Evolutionary conservation across 169 alveolate species (phyloP).

Genomic region (Plasmodium inui): DNA sequence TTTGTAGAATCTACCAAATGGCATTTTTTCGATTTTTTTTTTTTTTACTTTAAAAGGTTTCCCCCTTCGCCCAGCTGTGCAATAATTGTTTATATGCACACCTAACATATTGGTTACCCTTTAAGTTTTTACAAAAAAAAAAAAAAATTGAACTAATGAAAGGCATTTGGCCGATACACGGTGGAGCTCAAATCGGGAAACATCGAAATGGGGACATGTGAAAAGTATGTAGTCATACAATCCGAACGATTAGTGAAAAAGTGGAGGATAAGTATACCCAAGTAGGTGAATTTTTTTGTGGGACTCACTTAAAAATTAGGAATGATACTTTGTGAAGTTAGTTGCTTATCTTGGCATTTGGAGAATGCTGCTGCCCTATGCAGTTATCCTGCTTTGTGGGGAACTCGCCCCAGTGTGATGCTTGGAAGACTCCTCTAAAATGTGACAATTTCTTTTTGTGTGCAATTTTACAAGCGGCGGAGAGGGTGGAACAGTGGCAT

Average conservation of each 20-base stretch:
- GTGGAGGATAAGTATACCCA: neutral
- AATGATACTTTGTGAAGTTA: neutral
- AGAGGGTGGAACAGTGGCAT: neutral
- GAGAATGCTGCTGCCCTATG: neutral
- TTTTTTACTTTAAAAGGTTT: neutral
- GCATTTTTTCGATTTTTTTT: neutral
- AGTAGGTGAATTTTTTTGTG: neutral
- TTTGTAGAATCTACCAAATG: constrained; percentile 1
- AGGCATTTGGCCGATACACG: neutral
- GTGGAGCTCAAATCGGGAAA: neutral
- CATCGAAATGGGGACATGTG: neutral
- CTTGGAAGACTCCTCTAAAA: neutral
- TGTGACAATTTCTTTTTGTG: neutral
- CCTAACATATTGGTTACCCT: neutral
- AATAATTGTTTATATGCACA: neutral
- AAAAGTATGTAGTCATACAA: neutral
- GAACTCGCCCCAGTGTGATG: neutral
- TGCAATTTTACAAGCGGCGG: neutral
- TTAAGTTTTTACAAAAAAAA: neutral
- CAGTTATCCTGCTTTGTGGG: neutral
- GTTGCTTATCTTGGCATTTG: neutral
- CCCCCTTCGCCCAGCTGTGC: neutral
- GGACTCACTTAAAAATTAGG: neutral
- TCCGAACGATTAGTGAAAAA: neutral
- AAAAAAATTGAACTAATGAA: neutral